phyloP scores from a whole-genome alignment of 352 stramenopile species.

The Phytophthora sojae region DNA sequence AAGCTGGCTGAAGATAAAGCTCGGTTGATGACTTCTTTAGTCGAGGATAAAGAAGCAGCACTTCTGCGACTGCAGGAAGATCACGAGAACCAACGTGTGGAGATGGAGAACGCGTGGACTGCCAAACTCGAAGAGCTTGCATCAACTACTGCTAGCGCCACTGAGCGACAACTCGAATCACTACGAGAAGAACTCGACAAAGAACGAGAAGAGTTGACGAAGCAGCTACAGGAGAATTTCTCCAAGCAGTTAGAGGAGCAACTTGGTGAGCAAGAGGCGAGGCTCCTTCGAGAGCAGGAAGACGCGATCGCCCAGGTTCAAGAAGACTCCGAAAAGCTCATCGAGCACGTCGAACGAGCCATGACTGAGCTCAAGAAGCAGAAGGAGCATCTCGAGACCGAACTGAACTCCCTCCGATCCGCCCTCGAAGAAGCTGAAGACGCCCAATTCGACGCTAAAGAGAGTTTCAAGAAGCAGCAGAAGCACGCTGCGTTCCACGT shows the following conservation, averaged over 20 bases:
- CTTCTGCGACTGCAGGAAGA: constrained; percentile 24
- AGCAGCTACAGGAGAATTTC: constrained; percentile 49
- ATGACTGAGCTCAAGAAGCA: constrained; percentile 79
- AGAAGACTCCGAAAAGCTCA: constrained; percentile 81
- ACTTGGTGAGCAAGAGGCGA: constrained; percentile 55
- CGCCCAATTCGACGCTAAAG: constrained; percentile 69
- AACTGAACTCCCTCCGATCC: constrained; percentile 55
- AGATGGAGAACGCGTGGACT: constrained; percentile 41
- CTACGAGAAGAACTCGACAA: constrained; percentile 25
- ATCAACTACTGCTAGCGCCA: background rate
- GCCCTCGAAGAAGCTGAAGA: constrained; percentile 81
- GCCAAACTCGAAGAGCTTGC: constrained; percentile 23
- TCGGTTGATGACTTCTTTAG: background rate
- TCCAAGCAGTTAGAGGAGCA: constrained; percentile 39
- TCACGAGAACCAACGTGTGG: constrained; percentile 16
- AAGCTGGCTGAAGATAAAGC: constrained; percentile 28
- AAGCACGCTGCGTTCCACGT: constrained; percentile 67
- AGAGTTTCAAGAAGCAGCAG: constrained; percentile 62
- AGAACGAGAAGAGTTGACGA: constrained; percentile 18
- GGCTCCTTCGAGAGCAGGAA: constrained; percentile 66
- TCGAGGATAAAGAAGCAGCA: constrained; percentile 21
- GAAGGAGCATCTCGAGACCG: constrained; percentile 72
- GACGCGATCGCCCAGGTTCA: constrained; percentile 80
- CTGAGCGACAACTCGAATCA: constrained; percentile 24
- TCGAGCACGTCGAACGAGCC: constrained; percentile 76